Conservation (phyloP, 1,284 basidiomycete genomes). For the Cryptococcus depauperatus region DNA sequence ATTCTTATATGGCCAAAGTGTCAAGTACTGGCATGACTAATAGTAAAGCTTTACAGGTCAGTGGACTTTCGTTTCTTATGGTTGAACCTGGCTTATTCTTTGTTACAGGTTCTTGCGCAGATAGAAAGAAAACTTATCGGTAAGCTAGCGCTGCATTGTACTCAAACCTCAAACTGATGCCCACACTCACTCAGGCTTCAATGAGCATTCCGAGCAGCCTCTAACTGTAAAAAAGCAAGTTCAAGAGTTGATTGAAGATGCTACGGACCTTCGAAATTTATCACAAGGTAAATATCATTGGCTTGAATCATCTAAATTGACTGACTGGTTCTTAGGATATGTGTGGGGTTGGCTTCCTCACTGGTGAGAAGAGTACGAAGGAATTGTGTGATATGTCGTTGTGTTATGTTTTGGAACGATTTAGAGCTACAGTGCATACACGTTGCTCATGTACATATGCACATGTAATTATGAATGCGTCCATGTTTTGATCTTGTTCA, state of each 20-base stretch:
- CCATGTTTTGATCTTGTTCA: too few relatives aligned
- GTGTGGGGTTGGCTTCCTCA: constrained; percentile 36
- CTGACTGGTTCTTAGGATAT: constrained; percentile 21
- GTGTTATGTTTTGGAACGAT: too few relatives aligned
- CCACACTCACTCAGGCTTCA: constrained; percentile 18
- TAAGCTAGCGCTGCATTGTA: constrained; percentile 3
- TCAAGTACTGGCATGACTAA: constrained; percentile 32
- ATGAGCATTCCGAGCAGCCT: constrained; percentile 17
- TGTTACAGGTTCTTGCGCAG: constrained; percentile 25
- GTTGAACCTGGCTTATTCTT: background rate
- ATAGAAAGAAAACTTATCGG: constrained; percentile 39
- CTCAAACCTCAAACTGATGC: background rate
- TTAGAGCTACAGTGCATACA: too few relatives aligned
- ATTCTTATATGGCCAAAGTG: constrained; percentile 34
- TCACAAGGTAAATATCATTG: constrained; percentile 28
- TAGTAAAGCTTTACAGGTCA: constrained; percentile 27
- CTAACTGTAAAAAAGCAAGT: constrained; percentile 63
- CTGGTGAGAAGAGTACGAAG: too few relatives aligned
- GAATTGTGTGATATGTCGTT: too few relatives aligned
- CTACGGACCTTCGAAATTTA: constrained; percentile 79
- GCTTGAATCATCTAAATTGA: background rate
- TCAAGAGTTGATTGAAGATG: constrained; percentile 78
- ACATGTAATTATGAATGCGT: too few relatives aligned
- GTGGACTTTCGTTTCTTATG: background rate
- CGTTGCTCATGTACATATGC: too few relatives aligned